Evolutionary conservation across 805 yeast genomes (phyloP).

Genomic region (Nakazawaea pomicola): DNA sequence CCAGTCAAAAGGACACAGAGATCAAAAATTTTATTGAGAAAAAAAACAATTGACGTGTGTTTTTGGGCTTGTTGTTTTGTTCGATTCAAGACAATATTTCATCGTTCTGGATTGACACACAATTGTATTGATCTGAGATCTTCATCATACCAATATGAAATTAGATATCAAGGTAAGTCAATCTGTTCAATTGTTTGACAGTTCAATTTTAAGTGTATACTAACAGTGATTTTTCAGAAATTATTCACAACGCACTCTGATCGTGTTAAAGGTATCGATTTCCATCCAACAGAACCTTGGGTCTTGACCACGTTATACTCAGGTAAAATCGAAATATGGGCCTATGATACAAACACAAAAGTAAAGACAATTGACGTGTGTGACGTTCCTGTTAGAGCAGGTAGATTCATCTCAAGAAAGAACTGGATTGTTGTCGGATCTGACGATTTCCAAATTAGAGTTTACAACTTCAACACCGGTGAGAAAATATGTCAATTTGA

Average conservation of each 20-base stretch:
- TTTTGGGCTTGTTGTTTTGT: not conserved
- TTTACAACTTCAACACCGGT: conserved; percentile 91
- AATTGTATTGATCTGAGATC: not conserved
- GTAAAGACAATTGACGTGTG: conserved; percentile 91
- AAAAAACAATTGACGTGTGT: not conserved
- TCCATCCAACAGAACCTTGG: conserved; percentile 99
- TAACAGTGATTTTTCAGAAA: no score
- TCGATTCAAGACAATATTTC: no score
- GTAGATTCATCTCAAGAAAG: conserved; percentile 90
- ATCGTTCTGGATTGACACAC: no score
- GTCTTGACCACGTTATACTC: conserved; percentile 84
- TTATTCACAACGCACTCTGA: conserved; percentile 88
- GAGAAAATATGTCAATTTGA: conserved; percentile 94
- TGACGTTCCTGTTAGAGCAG: conserved; percentile 95
- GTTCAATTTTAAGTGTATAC: no score
- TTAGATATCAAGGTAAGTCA: conserved; percentile 41
- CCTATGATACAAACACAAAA: conserved; percentile 77
- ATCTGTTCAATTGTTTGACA: not conserved
- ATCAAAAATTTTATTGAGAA: not conserved
- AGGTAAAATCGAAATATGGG: conserved; percentile 91
- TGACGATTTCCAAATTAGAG: conserved; percentile 92
- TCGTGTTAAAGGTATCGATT: conserved; percentile 95
- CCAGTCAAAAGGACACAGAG: no score
- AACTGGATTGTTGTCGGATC: conserved; percentile 96
- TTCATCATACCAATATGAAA: conserved; percentile 33